Evolutionary conservation across 176 grass and related monocot species (phyloP).

Genomic region (Elaeis guineensis): DNA sequence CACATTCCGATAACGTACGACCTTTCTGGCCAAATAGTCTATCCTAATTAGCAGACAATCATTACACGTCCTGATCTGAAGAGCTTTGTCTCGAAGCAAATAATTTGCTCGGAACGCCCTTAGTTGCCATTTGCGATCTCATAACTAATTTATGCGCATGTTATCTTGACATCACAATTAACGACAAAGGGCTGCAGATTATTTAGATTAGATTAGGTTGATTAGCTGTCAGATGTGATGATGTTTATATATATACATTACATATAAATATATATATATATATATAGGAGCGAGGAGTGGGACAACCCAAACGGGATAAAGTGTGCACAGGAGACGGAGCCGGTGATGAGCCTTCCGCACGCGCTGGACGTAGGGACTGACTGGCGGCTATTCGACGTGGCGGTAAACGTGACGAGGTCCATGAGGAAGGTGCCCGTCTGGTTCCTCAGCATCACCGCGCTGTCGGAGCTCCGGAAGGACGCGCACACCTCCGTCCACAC

Average conservation of each 20-base stretch:
- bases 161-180: too few species aligned
- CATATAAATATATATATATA: too few species aligned
- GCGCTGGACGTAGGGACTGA: constrained; percentile 71
- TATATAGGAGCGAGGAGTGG: constrained; percentile 59
- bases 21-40: too few species aligned
- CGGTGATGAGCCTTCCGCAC: constrained; percentile 41
- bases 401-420: constrained; percentile 29
- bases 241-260: neutral
- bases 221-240: neutral
- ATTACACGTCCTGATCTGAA: too few species aligned
- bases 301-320: constrained; percentile 83
- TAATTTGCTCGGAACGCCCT: too few species aligned
- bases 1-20: too few species aligned
- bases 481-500: constrained; percentile 87
- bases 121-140: too few species aligned
- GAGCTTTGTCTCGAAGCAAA: too few species aligned
- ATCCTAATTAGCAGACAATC: too few species aligned
- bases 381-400: constrained; percentile 58
- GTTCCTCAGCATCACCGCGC: constrained; percentile 63
- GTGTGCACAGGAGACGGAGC: constrained; percentile 69
- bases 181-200: too few species aligned
- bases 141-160: too few species aligned
- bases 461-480: constrained; percentile 76
- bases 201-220: too few species aligned
- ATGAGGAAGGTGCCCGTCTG: constrained; percentile 40